A percentile compares a stretch with the other conserved stretches of the same genome.
Conservation (phyloP, 1,284 basidiomycete genomes). For the Ceratobasidium sp. region DNA sequence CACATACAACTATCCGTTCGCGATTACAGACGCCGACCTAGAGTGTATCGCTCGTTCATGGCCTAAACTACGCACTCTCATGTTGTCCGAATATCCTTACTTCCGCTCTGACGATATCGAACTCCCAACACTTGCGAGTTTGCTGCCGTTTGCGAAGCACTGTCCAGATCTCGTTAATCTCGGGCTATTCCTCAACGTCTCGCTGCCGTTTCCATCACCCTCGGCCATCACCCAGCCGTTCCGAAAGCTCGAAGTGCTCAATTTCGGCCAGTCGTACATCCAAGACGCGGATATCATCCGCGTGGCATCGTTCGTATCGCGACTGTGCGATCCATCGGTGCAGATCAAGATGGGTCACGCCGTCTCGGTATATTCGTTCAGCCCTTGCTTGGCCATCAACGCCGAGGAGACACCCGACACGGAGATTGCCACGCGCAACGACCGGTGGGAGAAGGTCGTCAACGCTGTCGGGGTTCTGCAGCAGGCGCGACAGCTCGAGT, state of each 20-base stretch:
- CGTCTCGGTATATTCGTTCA: slow-evolving; percentile 29
- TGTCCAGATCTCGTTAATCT: slow-evolving; percentile 35
- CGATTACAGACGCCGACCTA: slow-evolving; percentile 26
- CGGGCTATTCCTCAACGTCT: slow-evolving; percentile 34
- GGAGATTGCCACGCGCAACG: slow-evolving; percentile 38
- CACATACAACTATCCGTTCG: slow-evolving; percentile 39
- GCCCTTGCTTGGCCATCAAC: slow-evolving; percentile 26
- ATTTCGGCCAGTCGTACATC: slow-evolving; percentile 38
- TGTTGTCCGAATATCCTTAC: slow-evolving; percentile 40
- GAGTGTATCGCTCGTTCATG: slow-evolving; percentile 36
- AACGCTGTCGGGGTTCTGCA: slow-evolving; percentile 16
- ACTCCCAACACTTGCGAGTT: slow-evolving; percentile 28
- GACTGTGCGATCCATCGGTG: slow-evolving; percentile 27
- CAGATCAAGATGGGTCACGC: slow-evolving; percentile 41
- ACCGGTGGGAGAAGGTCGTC: slow-evolving; percentile 37
- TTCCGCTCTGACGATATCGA: slow-evolving; percentile 41
- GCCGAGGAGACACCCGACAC: slow-evolving; percentile 37
- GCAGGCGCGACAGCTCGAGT: slow-evolving; percentile 31
- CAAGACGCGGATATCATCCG: slow-evolving; percentile 28
- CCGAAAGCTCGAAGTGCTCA: slow-evolving; percentile 28
- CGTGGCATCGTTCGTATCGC: slow-evolving; percentile 29
- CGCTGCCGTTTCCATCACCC: slow-evolving; percentile 24
- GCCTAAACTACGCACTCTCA: slow-evolving; percentile 34
- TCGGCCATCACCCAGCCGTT: slow-evolving; percentile 17
- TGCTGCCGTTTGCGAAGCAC: slow-evolving; percentile 36